Base-by-base conservation (phyloP, 192 early-diverging fungal genomes). In the Oehlia diaphana region DNA sequence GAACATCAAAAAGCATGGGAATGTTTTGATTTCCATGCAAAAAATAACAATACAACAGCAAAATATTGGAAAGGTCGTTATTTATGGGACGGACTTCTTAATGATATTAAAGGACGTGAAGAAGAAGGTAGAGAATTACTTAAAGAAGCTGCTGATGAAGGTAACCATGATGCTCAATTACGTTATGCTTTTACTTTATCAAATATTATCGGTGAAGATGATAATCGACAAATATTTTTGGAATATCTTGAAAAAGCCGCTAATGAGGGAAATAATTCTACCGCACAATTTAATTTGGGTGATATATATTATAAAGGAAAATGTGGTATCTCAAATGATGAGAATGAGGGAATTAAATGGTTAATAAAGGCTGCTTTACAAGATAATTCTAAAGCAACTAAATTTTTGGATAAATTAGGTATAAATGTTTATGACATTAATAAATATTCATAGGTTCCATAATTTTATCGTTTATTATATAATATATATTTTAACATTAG, bases 21-120 rank as follows among this genome's bases (percentile, higher is more conserved):
- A 37, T 37, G 35, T 37, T 37, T 37, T 4, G 35, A 37, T 4
- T 37, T 31, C 37, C 65, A 66, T 31, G 65, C 65, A 28, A 28
- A 37, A 31, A 12, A 28, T 31, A 28, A 28, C 0, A 31, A 67
- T 67, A 9, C 13, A 3, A 13, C 2, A 31, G 65, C 65, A 31
- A 67, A 67, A 35, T 67, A 37, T 67, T 67, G 65, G 65, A 67
- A 67, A 67, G 65, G 28, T 28, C 31, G 31, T 67, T 67, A 67
- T 67, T 67, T 67, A 37, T 31, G 14, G 31, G 65, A 67, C 16
- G 65, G 65, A 13, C 31, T 37, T 67, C 9, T 16, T 39, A 14
- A 35, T 31, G 28, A 2, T 14, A 31, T 33, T 9, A 67, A 67
- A 67, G 65, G 37, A 31, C 28, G 13, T 0, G 9, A 44, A 14